Conservation (phyloP, 2,329 filamentous ascomycete species). For the Colletotrichum orchidophilum region DNA sequence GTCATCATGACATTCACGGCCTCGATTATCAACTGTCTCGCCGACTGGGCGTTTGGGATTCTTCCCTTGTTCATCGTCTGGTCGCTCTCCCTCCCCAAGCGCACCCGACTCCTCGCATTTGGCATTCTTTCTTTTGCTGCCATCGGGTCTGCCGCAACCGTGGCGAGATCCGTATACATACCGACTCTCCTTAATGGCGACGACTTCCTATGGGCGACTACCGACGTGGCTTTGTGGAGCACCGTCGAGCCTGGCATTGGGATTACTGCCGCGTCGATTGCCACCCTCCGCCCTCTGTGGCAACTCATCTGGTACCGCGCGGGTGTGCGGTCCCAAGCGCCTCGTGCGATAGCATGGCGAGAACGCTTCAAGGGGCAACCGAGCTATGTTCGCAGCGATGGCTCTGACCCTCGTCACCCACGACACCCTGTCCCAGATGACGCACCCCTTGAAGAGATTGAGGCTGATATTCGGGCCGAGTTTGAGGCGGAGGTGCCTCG, state of each 20-base stretch:
- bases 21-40: slow-evolving; percentile 48
- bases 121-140: slow-evolving; percentile 44
- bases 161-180: slow-evolving; percentile 54
- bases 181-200: slow-evolving; percentile 44
- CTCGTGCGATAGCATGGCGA: slow-evolving; percentile 15
- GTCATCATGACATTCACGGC: slow-evolving; percentile 46
- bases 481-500: slow-evolving; percentile 6
- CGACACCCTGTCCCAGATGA: neutral
- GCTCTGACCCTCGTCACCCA: neutral
- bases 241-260: slow-evolving; percentile 55
- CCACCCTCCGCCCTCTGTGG: slow-evolving; percentile 50
- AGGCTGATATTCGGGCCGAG: neutral
- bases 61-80: slow-evolving; percentile 52
- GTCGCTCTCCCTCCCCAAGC: slow-evolving; percentile 50
- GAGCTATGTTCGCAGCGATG: slow-evolving; percentile 18
- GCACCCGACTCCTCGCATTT: slow-evolving; percentile 49
- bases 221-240: slow-evolving; percentile 56
- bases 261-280: slow-evolving; percentile 49
- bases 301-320: slow-evolving; percentile 19
- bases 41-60: slow-evolving; percentile 52
- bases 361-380: slow-evolving; percentile 25
- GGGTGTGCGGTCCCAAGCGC: slow-evolving; percentile 9
- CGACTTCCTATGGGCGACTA: slow-evolving; percentile 55
- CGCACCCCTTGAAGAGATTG: neutral
- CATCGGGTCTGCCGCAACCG: slow-evolving; percentile 48